Percentiles rank a stretch among this genome's conserved stretches.
These are phyloP conservation scores for Amphibolis antarctica DNA, from an alignment of 106 monocot species.

Conservation along the genomic window DNA sequence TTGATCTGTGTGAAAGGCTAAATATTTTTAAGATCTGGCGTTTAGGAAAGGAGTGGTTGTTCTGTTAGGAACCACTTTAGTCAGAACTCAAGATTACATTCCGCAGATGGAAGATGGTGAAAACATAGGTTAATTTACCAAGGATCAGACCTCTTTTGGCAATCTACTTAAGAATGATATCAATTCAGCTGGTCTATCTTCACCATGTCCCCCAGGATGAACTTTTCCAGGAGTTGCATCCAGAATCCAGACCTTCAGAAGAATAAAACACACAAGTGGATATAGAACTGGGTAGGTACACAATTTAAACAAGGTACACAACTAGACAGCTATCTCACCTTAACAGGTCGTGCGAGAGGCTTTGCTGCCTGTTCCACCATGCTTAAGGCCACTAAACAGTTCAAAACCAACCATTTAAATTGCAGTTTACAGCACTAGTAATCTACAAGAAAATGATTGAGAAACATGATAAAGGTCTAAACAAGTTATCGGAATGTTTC, in stretches of 20 bases:
- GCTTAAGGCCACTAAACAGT: constrained; percentile 65
- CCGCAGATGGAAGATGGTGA: no score
- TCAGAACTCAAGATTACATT: no score
- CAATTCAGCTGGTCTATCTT: constrained; percentile 91
- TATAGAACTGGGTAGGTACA: background rate
- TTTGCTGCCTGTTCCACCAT: constrained; percentile 99
- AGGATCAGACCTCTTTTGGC: constrained; percentile 47
- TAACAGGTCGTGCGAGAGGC: constrained; percentile 92
- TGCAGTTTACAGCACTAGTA: background rate
- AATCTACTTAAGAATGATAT: constrained; percentile 59
- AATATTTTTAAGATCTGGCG: no score
- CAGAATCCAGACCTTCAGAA: constrained; percentile 80
- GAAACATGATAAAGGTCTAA: no score
- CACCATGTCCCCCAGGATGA: constrained; percentile 76
- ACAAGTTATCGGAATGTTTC: no score
- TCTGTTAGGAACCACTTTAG: no score
- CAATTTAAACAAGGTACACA: background rate
- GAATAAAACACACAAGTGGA: constrained; percentile 3
- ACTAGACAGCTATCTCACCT: constrained; percentile 26
- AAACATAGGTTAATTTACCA: background rate
- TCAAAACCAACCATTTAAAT: background rate
- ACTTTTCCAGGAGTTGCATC: constrained; percentile 95
- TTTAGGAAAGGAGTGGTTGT: no score
- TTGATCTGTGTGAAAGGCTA: no score
- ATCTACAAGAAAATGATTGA: background rate